Base-by-base conservation (phyloP, 257 asterid genomes). In the Salvia splendens region DNA sequence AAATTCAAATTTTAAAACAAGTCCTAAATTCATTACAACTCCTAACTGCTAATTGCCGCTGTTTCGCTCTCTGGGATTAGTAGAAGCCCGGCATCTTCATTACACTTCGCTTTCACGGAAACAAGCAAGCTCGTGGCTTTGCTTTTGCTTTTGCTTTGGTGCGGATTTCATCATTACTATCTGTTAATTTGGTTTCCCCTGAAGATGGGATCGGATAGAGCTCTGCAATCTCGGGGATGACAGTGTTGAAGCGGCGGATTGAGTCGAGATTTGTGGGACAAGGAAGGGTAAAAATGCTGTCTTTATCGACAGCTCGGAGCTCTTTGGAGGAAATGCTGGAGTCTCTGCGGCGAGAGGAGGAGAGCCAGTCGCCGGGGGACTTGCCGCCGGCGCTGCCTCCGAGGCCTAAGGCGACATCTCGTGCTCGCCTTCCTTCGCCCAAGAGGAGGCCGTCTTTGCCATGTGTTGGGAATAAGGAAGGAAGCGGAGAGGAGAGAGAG, bases 261-360 rank as follows among this genome's bases (percentile, higher is more conserved):
- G 30, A 24, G 30, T 24, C 30, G 30, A 24, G 30, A 61, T 32
- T 64, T 61, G 64, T 38, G n/a, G 64, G 36, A 52, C 8, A 4
- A 61, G 42, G 17, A 24, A 24, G 2, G 30, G 2, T 24, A 46
- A 70, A 79, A 70, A 86, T 88, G 98, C 63, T 82, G 75, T 77
- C 88, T 3, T 68, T 81, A 43, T 80, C 95, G 24, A 49, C 82
- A 58, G 84, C 76, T 65, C 84, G 92, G 77, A 92, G 98, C 74
- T 92, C 98, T 47, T 72, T 92, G 58, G 98, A 92, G 85, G 96
- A 80, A 73, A 92, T 89, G 98, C 84, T 92, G 82, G 96, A 92
- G n/a, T 74, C 91, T 53, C 95, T 92, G 77, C 83, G 77, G 85
- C 83, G 76, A 38, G 80, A 75, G 28, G 91, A 84, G 11, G 88